phyloP scores from a whole-genome alignment of 805 yeast genomes.

The Saccharomycopsis lassenensis region DNA sequence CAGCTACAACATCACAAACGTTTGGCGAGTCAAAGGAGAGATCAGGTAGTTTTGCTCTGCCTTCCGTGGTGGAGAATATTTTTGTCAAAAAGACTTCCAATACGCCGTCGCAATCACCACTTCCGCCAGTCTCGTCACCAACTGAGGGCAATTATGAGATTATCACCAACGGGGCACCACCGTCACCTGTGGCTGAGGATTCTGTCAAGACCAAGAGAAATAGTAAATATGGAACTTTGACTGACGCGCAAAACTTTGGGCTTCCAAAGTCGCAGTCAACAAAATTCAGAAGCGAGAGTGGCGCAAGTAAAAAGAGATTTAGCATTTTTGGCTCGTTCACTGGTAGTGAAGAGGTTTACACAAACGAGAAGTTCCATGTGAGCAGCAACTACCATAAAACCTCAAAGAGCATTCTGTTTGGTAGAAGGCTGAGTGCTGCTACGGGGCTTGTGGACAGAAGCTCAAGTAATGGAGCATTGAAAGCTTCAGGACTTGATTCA shows the following conservation, averaged over 20 bases:
- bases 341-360: conserved; percentile 20
- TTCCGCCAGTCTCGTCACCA: too few relatives aligned
- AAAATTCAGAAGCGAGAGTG: conserved; percentile 9
- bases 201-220: conserved; percentile 9
- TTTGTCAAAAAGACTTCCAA: too few relatives aligned
- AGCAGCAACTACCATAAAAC: conserved; percentile 4
- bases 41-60: too few relatives aligned
- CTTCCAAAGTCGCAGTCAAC: conserved; percentile 10
- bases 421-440: conserved; percentile 9
- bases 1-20: too few relatives aligned
- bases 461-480: conserved; percentile 3
- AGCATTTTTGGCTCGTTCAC: conserved; percentile 30
- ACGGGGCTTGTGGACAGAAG: conserved; percentile 7
- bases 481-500: not conserved
- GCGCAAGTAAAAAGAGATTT: conserved; percentile 26
- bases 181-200: conserved; percentile 9
- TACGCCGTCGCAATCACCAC: too few relatives aligned
- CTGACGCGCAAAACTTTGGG: conserved; percentile 2
- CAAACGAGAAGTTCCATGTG: not conserved
- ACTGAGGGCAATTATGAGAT: conserved; percentile 24
- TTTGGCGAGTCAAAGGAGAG: too few relatives aligned
- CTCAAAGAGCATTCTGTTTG: conserved; percentile 13
- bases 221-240: conserved; percentile 10
- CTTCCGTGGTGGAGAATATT: conserved; percentile 12
- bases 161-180: conserved; percentile 17